Percentiles rank a stretch among this genome's conserved stretches.
Evolutionary conservation across 2,329 filamentous ascomycete species (phyloP).

Genomic region (Pseudogymnoascus sp.): DNA sequence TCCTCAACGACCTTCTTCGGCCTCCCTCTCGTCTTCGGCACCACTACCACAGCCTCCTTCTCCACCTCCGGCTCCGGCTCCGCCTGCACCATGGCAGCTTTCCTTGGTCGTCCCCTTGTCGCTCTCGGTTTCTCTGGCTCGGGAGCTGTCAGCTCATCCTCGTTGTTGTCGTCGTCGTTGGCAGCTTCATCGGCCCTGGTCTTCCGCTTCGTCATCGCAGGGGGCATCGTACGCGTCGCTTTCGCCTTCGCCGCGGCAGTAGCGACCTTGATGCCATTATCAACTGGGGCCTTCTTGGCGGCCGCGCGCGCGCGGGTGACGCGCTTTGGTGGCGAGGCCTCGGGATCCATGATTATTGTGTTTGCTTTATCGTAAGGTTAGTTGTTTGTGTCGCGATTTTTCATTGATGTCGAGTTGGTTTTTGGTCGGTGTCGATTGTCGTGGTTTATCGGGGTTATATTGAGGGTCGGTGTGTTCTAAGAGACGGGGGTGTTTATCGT

Average conservation of each 20-base stretch:
- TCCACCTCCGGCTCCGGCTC: constrained; percentile 28
- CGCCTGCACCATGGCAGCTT: constrained; percentile 25
- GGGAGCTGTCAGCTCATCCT: constrained; percentile 25
- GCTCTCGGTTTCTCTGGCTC: constrained; percentile 31
- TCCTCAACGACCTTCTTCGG: constrained; percentile 18
- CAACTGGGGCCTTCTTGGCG: constrained; percentile 30
- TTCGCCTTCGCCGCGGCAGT: constrained; percentile 41
- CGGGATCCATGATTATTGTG: constrained; percentile 40
- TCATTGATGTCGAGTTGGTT: not conserved
- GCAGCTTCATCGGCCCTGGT: constrained; percentile 46
- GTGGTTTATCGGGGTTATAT: constrained; percentile 7
- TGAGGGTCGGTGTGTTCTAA: not conserved
- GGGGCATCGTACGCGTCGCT: constrained; percentile 26
- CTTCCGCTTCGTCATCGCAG: constrained; percentile 44
- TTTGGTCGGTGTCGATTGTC: constrained; percentile 1
- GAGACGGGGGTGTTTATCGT: constrained; percentile 4
- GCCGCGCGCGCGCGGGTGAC: constrained; percentile 47
- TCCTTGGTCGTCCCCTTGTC: constrained; percentile 41
- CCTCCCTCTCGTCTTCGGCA: not conserved
- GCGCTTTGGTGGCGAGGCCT: constrained; percentile 49
- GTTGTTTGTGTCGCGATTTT: constrained; percentile 6
- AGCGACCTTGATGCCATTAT: constrained; percentile 36
- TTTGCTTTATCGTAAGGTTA: not conserved
- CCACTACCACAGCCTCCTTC: not conserved
- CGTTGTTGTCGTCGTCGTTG: constrained; percentile 35